phyloP scores from a whole-genome alignment of 1,139 yeast species.

The Cylindricascospora bacillispora region DNA sequence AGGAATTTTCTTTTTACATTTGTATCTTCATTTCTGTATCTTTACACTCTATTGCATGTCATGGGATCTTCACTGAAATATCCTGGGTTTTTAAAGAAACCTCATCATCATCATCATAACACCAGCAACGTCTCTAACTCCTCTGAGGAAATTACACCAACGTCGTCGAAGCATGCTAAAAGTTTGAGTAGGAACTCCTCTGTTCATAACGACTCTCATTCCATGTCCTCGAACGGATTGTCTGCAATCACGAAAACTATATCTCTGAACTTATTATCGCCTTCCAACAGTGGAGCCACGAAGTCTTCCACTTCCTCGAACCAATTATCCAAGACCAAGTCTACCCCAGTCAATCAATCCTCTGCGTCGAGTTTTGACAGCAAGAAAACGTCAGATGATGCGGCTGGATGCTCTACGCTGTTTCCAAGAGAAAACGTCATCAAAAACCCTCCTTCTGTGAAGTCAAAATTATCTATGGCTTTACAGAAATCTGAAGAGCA shows the following conservation, averaged over 20 bases:
- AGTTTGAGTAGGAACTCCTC: too few relatives aligned
- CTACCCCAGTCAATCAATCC: neutral
- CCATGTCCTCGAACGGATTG: too few relatives aligned
- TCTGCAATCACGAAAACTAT: too few relatives aligned
- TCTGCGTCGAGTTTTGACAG: too few relatives aligned
- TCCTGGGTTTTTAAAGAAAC: slow-evolving; percentile 10
- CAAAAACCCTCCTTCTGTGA: slow-evolving; percentile 6
- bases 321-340: too few relatives aligned
- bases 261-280: too few relatives aligned
- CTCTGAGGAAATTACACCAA: neutral
- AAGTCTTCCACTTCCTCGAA: neutral
- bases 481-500: slow-evolving; percentile 8
- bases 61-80: slow-evolving; percentile 17
- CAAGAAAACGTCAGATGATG: too few relatives aligned
- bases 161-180: slow-evolving; percentile 1
- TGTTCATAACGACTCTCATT: too few relatives aligned
- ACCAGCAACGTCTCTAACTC: neutral
- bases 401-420: too few relatives aligned
- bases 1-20: too few relatives aligned
- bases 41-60: too few relatives aligned
- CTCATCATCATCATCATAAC: slow-evolving; percentile 1
- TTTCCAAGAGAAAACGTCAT: neutral
- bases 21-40: too few relatives aligned
- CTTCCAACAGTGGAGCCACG: neutral
- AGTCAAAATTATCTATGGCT: slow-evolving; percentile 19